phyloP scores from a whole-genome alignment of 805 yeast species.

The Candida krabiensis region DNA sequence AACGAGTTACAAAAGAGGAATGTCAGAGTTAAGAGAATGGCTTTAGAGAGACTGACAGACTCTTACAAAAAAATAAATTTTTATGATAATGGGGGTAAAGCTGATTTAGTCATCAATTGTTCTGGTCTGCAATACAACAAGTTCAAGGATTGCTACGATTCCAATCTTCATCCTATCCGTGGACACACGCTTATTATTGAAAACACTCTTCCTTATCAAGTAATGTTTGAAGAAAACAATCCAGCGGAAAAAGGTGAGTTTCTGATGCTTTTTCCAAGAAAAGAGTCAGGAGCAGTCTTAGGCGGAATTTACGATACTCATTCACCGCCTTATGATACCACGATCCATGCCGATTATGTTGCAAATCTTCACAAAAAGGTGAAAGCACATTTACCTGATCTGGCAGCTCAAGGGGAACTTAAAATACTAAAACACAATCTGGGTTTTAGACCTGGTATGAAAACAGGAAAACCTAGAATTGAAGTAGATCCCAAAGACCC shows the following conservation, averaged over 20 bases:
- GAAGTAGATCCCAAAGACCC: slow-evolving; percentile 29
- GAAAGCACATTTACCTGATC: slow-evolving; percentile 50
- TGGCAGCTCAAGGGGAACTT: slow-evolving; percentile 34
- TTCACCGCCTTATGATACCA: slow-evolving; percentile 23
- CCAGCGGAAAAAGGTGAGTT: slow-evolving; percentile 43
- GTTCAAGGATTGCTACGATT: slow-evolving; percentile 52
- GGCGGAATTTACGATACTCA: slow-evolving; percentile 48
- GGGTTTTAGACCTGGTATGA: slow-evolving; percentile 70
- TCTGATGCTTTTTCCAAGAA: slow-evolving; percentile 62
- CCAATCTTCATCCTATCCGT: slow-evolving; percentile 46
- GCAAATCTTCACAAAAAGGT: slow-evolving; percentile 44
- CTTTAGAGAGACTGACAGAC: slow-evolving; percentile 44
- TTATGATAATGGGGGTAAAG: slow-evolving; percentile 19
- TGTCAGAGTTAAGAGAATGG: slow-evolving; percentile 43
- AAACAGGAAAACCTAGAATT: slow-evolving; percentile 55
- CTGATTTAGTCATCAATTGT: slow-evolving; percentile 53
- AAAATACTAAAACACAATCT: slow-evolving; percentile 55
- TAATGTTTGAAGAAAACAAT: slow-evolving; percentile 30
- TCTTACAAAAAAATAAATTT: slow-evolving; percentile 33
- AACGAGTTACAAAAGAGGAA: slow-evolving; percentile 46
- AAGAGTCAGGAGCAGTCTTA: slow-evolving; percentile 64
- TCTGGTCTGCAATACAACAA: slow-evolving; percentile 51
- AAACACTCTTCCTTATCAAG: slow-evolving; percentile 42
- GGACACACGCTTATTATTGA: slow-evolving; percentile 61
- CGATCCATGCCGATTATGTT: slow-evolving; percentile 50